Evolutionary conservation across 805 yeast species (phyloP), one percentile per base, ranked within the genome.

Genomic region (Saccharomycopsis babjevae): DNA sequence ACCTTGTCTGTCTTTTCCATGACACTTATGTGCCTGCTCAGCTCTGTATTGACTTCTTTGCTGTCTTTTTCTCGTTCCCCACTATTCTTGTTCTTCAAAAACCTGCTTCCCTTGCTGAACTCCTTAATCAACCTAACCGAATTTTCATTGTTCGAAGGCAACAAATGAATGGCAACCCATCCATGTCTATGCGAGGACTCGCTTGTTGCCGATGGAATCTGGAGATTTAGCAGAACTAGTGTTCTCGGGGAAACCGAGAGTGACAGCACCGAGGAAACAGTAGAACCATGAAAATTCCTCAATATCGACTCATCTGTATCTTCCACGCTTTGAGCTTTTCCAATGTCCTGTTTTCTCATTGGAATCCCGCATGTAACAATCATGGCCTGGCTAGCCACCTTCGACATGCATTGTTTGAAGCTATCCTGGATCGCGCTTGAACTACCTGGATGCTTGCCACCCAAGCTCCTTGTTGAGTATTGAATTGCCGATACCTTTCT

Each of bases 201-300:
- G 0, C 96, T 85, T 0, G 98, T 92, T 38, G 85, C 79, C 5
- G 97, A 89, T 0, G 98, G 98, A 15, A 84, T 74, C 71, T 89
- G 96, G 43, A 93, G 75, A 70, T 93, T 93, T 75, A 93, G 92
- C 67, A 89, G 94, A 0, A 93, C 68, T 59, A 92, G 72, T 1
- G 97, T 96, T 15, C 77, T 77, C 0, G 97, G 97, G 56, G 79
- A 76, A 34, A 91, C 80, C 0, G 96, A 84, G 15, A 93, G 74
- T 0, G 97, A 91, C 13, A 89, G 82, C 54, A 91, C 89, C 0
- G 97, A 89, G 1, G 97, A 88, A 1, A 93, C 75, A 0, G 97
- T 90, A 77, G 89, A 83, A 0, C 97, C 97, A 72, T 80, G 86
- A 43, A 77, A 62, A 34, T 65, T 54, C 3, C 64, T 50, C 63